Base-by-base conservation (phyloP, 202 grass and related monocot genomes). In the Cymbopogon flexuosus region DNA sequence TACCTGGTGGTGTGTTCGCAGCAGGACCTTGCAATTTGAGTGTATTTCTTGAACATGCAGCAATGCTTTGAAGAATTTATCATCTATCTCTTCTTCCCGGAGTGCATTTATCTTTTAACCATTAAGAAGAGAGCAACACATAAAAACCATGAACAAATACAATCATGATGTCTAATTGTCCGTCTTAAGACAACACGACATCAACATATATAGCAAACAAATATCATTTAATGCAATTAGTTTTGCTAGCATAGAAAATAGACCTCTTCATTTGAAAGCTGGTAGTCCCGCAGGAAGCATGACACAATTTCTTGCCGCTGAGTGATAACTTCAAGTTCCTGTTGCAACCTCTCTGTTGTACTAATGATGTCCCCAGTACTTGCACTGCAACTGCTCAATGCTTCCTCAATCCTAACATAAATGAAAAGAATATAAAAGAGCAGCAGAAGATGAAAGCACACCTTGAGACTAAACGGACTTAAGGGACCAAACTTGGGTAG, bases 1-100 rank as follows among this genome's bases (percentile, higher is more conserved):
- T 86, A 98, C 96, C 90, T 98, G 96, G 89, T 98, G 90, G 86
- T 98, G 96, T 70, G 96, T 95, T 72, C 92, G 84, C 84, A 98
- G 64, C 51, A 98, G 78, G 79, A 93, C 85, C 82, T 95, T 98
- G 88, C 96, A 98, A 79, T 98, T 98, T 5, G 96, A 89, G 82
- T 98, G 96, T 76, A 98, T 98, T 89, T 98, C 92, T 86, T 98
- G 96, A 81, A 98, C 96, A 86, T 98, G 96, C 5, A 80, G 34
- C 80, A 98, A 81, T 59, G 96, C 96, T 68, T 91, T 91, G 72
- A 98, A 98, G 88, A 98, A 98, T 80, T 87, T 95, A 42, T 95
- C 96, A 76, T 94, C 89, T 68, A 98, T 80, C 2, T 98, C 96
- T 82, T 93, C 96, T 61, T 93, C 92, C 43, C 90, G 87, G 27